Conservation (phyloP, 2,329 filamentous ascomycete genomes). For the Aspergillus piperis region DNA sequence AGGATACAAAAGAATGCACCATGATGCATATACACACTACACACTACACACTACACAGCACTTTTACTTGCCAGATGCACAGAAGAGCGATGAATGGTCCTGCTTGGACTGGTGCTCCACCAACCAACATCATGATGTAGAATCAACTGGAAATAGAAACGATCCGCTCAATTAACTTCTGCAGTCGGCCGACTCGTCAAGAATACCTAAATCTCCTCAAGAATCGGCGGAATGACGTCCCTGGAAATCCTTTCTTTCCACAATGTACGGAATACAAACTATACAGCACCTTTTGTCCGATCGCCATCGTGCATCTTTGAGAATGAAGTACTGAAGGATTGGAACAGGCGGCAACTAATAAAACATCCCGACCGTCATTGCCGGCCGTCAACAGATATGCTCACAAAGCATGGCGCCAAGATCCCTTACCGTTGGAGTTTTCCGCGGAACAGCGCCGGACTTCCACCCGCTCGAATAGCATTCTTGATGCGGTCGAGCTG, state of each 20-base stretch:
- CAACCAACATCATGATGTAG: neutral
- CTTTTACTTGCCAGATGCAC: too few relatives aligned
- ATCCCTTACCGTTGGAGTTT: constrained; percentile 1
- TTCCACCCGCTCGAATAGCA: constrained; percentile 10
- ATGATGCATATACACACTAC: neutral
- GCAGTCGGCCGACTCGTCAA: neutral
- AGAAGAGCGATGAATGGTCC: too few relatives aligned
- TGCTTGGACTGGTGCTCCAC: too few relatives aligned
- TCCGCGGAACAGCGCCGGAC: constrained; percentile 6
- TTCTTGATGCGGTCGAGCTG: constrained; percentile 1
- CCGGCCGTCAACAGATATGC: neutral
- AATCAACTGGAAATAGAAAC: neutral
- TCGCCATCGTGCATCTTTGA: neutral
- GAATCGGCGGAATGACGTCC: neutral
- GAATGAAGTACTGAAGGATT: too few relatives aligned
- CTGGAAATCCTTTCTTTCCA: neutral
- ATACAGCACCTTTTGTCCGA: neutral
- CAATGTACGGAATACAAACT: neutral
- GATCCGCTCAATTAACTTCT: neutral
- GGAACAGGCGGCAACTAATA: neutral
- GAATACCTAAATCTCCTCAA: neutral
- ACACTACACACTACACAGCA: too few relatives aligned
- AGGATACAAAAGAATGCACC: neutral
- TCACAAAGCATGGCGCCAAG: constrained; percentile 1
- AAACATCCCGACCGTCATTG: neutral